Base-by-base conservation (phyloP, 2,329 filamentous ascomycete species). In the Pseudofabraea citricarpa region DNA sequence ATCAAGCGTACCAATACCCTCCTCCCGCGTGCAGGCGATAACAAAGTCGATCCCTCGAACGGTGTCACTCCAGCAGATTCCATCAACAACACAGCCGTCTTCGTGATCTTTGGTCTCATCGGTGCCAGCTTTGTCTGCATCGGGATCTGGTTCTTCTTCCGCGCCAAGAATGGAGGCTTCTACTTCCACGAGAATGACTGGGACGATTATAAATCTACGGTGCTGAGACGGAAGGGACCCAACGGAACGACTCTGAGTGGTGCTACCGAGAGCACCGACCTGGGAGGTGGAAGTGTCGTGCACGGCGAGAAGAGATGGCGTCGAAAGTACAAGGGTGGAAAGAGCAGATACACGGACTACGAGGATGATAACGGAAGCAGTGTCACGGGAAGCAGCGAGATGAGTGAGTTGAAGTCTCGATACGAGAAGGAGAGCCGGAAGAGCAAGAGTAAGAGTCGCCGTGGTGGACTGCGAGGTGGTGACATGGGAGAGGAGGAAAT, bases 181-280 rank as follows among this genome's bases (percentile, higher is more conserved):
- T 72, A 86, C 51, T 97, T 90, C 74, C 77, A 77, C 36, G 71
- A 94, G 50, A 74, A 80, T 26, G 93, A 98, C 66, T 98, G 93
- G 91, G 91, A 97, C 5, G 93, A 98, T 60, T 98, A 98, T 79
- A 97, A 97, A 64, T 85, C 86, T 1, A 96, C 91, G 0, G 93
- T 98, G 2, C 68, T 98, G 36, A 79, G 93, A 32, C 85, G 90
- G 41, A 90, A 85, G 58, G 90, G 90, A 1, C 89, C 90, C 5
- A 90, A 96, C 66, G 91, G 91, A 31, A 90, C 85, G 35, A 82
- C 91, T 2, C 73, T 96, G 4, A 86, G 81, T 43, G 87, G 88
- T 43, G 90, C 87, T 0, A 95, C 90, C 1, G 80, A 81, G 56
- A 84, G 81, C 56, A 96, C 90, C 1, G 76, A 85, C 50, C 76